phyloP scores from a whole-genome alignment of 768 basidiomycete genomes.

The Psilocybe cyanescens region DNA sequence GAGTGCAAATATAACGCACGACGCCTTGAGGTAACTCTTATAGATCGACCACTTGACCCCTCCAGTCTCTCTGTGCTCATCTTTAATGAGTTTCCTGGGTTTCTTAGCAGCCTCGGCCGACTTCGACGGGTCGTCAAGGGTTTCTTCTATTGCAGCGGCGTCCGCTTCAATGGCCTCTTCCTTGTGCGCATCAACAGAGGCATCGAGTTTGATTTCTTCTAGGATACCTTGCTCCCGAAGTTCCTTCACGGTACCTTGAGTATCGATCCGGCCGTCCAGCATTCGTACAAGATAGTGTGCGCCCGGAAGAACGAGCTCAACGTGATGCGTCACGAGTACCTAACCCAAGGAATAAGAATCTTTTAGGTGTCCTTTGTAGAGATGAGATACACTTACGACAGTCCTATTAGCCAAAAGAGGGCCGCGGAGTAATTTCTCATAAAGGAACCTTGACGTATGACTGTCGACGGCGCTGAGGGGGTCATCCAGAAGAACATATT shows the following conservation, averaged over 20 bases:
- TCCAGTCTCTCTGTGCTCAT: slow-evolving; percentile 81
- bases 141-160: slow-evolving; percentile 28
- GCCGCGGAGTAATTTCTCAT: slow-evolving; percentile 33
- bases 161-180: slow-evolving; percentile 44
- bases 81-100: slow-evolving; percentile 75
- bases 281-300: slow-evolving; percentile 77
- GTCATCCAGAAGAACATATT: slow-evolving; percentile 78
- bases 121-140: slow-evolving; percentile 28
- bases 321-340: slow-evolving; percentile 83
- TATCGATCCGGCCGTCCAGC: slow-evolving; percentile 81
- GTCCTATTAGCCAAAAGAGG: slow-evolving; percentile 34
- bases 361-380: background rate
- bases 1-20: slow-evolving; percentile 46
- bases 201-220: slow-evolving; percentile 31
- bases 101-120: slow-evolving; percentile 50
- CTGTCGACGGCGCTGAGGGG: slow-evolving; percentile 77
- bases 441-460: slow-evolving; percentile 37
- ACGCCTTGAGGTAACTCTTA: slow-evolving; percentile 70
- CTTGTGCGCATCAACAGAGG: slow-evolving; percentile 49
- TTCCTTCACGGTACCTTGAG: slow-evolving; percentile 70
- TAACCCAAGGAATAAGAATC: slow-evolving; percentile 20
- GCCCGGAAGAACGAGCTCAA: slow-evolving; percentile 81
- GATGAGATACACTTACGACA: slow-evolving; percentile 25
- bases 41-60: slow-evolving; percentile 82
- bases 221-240: slow-evolving; percentile 55